phyloP scores from a whole-genome alignment of 2,329 filamentous ascomycete species.

The Thelonectria rubi region DNA sequence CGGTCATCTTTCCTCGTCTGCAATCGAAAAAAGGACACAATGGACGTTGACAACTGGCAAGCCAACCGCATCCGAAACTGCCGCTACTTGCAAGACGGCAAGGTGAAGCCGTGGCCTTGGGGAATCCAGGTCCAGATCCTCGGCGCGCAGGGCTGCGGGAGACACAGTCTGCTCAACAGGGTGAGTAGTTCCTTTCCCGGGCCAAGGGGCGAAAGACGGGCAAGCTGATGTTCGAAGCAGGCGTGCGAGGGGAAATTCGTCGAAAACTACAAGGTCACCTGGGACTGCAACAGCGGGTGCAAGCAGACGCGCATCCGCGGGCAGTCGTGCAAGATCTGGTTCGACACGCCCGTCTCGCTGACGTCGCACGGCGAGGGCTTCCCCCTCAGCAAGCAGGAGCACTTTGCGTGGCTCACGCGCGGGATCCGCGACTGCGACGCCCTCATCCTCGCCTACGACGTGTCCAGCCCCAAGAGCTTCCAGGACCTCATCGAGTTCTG shows the following conservation, averaged over 20 bases:
- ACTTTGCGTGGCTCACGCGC: constrained; percentile 23
- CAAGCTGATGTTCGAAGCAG: constrained; percentile 12
- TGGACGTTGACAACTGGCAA: constrained; percentile 33
- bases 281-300: constrained; percentile 13
- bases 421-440: constrained; percentile 30
- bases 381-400: constrained; percentile 18
- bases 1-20: not conserved
- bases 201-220: not conserved
- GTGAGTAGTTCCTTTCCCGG: constrained; percentile 9
- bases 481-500: constrained; percentile 31
- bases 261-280: constrained; percentile 9
- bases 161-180: constrained; percentile 25
- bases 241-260: constrained; percentile 21
- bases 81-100: constrained; percentile 26
- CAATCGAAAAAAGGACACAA: constrained; percentile 9
- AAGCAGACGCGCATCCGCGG: constrained; percentile 17
- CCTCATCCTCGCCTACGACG: constrained; percentile 29
- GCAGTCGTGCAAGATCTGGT: constrained; percentile 27
- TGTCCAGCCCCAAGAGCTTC: constrained; percentile 25
- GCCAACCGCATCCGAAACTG: constrained; percentile 28
- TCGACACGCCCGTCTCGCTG: constrained; percentile 23
- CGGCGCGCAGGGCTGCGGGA: constrained; percentile 25
- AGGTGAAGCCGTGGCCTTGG: constrained; percentile 28
- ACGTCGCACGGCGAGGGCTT: constrained; percentile 16
- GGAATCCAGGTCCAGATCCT: constrained; percentile 32